Percentiles rank a stretch among this genome's conserved stretches.
Evolutionary conservation across 768 basidiomycete genomes (phyloP).

Genomic region (Kwoniella dendrophila): DNA sequence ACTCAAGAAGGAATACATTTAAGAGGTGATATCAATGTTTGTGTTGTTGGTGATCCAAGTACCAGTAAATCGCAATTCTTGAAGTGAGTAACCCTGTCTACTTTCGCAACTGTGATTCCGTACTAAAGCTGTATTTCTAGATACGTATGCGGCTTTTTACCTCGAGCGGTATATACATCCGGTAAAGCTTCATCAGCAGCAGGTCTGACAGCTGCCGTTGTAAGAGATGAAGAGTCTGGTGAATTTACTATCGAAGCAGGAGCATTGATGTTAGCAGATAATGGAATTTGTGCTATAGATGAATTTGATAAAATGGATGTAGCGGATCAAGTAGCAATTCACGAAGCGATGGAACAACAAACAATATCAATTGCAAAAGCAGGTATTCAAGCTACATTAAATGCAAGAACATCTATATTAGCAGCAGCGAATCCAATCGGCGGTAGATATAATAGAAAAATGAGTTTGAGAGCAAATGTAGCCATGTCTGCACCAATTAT

Average conservation of each 20-base stretch:
- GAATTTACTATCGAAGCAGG: slow-evolving; percentile 99
- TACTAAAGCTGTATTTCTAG: slow-evolving; percentile 58
- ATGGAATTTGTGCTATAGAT: slow-evolving; percentile 99
- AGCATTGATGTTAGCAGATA: slow-evolving; percentile 98
- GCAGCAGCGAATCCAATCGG: slow-evolving; percentile 98
- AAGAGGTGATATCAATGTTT: slow-evolving; percentile 98
- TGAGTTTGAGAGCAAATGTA: slow-evolving; percentile 84
- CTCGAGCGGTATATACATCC: slow-evolving; percentile 96
- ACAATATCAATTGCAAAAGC: slow-evolving; percentile 99
- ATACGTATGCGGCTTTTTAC: slow-evolving; percentile 96
- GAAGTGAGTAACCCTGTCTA: slow-evolving; percentile 66
- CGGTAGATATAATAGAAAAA: slow-evolving; percentile 94
- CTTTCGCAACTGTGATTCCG: neutral
- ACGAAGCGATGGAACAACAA: slow-evolving; percentile 99
- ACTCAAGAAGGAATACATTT: slow-evolving; percentile 95
- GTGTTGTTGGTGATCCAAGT: slow-evolving; percentile 94
- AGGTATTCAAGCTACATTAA: slow-evolving; percentile 96
- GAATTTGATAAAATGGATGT: slow-evolving; percentile 99
- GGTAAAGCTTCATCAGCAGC: slow-evolving; percentile 99
- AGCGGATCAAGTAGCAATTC: slow-evolving; percentile 96
- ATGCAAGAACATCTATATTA: slow-evolving; percentile 94
- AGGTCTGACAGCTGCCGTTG: slow-evolving; percentile 97
- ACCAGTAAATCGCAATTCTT: slow-evolving; percentile 99
- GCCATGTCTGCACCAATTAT: slow-evolving; percentile 99
- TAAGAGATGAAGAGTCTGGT: slow-evolving; percentile 97